Conservation (phyloP, 106 monocot species). For the Dendrobium chrysotoxum region DNA sequence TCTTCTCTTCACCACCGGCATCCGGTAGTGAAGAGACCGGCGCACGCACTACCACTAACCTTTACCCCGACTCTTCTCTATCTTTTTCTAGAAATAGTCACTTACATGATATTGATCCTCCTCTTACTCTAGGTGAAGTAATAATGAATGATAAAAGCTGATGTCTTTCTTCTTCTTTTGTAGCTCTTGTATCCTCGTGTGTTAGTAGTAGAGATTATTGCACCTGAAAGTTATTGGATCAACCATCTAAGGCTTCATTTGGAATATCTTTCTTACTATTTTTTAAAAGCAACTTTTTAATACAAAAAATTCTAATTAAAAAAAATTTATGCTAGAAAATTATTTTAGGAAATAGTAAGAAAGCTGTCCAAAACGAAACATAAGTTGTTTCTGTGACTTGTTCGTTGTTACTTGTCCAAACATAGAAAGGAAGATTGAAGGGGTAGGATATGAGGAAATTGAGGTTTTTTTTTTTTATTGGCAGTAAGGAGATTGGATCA, state of each 20-base stretch:
- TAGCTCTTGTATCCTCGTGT: background rate
- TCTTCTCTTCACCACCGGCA: slow-evolving; percentile 65
- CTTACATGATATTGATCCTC: background rate
- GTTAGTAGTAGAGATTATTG: background rate
- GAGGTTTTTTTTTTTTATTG: no score
- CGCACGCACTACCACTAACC: background rate
- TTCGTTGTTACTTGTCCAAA: background rate
- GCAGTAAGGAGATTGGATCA: no score
- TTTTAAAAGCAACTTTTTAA: no score
- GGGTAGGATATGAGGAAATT: background rate
- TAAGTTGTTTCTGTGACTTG: background rate
- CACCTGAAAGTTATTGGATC: background rate
- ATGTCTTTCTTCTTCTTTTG: background rate
- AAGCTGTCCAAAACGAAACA: no score
- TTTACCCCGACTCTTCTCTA: slow-evolving; percentile 26
- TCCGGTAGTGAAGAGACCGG: slow-evolving; percentile 53
- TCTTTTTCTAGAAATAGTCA: background rate
- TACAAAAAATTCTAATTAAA: no score
- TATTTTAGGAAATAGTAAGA: no score
- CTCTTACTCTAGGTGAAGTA: background rate
- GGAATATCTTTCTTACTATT: no score
- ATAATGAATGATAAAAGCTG: background rate
- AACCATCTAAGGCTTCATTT: no score
- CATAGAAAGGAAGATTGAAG: no score
- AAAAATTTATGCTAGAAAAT: no score